Base-by-base conservation (phyloP, 2,329 filamentous ascomycete species). In the Nectriaceae sp. region DNA sequence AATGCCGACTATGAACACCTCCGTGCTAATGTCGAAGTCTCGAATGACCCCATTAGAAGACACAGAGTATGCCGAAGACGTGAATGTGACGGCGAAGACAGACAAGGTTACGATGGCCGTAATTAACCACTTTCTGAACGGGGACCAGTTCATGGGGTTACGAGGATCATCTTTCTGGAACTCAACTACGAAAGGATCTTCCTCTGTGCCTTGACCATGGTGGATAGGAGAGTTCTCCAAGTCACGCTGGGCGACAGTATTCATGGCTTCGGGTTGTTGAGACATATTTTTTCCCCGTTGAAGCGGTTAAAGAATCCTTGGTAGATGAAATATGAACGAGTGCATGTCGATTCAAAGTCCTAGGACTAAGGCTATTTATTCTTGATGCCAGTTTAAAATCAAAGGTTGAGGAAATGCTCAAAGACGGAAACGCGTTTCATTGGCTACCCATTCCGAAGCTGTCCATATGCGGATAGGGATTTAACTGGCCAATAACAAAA, bases 171-270 rank as follows among this genome's bases (percentile, higher is more conserved):
- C 65, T 11, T 79, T 76, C n/a, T 88, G 76, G 70, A 85, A 90
- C 46, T 80, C 78, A 54, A 90, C 85, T n/a, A 82, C 68, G 54
- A 79, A 90, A 1, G 87, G 87, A 31, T 84, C 79, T 21, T 85
- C 79, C 4, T 73, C 66, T 1, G 86, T 90, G 44, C 87, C 87
- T 3, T 75, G 65, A 19, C 85, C 85, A 4, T 67, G 61, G 54
- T 86, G 88, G 4, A 66, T 15, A 15, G 8, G 26, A 15, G 26
- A 10, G 8, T 31, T 31, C 26, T 31, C 26, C 10, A 31, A 10
- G 10, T 31, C 26, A 15, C 26, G 10, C 10, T 8, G 10, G 15
- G 8, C 26, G 26, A 15, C 10, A 10, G 15, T 15, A 8, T 8
- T 10, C 26, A 10, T 15, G 15, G 26, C 10, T 15, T 31, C 15